Evolutionary conservation across 805 yeast species (phyloP), one percentile per base, ranked within the genome.

Genomic region (Brettanomyces nanus): DNA sequence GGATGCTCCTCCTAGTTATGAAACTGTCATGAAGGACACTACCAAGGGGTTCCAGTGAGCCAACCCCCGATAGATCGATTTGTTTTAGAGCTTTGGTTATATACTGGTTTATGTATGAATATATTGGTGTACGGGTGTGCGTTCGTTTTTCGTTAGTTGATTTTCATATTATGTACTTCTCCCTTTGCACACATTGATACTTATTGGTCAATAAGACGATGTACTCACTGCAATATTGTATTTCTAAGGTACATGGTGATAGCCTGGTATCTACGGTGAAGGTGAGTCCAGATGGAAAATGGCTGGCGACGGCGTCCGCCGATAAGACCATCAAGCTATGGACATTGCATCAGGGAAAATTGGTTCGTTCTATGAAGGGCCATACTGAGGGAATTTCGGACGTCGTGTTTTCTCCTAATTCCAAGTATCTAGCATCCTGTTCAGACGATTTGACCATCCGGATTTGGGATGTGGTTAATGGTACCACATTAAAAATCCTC

Each of bases 391-490:
- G 95, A 1, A 66, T 90, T 2, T 80, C 89, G 11, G 87, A 80
- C 43, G 48, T 92, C 1, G 71, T 75, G 27, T 90, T 87, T 77
- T 75, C 89, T 1, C 89, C 90, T 2, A 80, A 83, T 54, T 70
- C 82, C 10, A 63, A 67, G 36, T 74, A 81, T 35, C 43, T 90
- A 5, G 96, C 95, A 1, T 75, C 95, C 0, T 92, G 82, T 1
- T 81, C 95, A 0, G 96, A 90, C 54, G 98, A 90, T 57, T 66
- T 77, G 43, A 78, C 94, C 0, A 69, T 87, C 6, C 67, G 87
- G 28, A 61, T 92, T 3, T 86, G 94, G 84, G 71, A 78, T 37
- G 56, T 80, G 3, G 47, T 54, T 19, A 65, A 65, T 34, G 77
- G 73, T 4, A 69, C 70, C 43, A 66, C 76, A 39, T 53, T 75